A percentile compares a stretch with the other conserved stretches of the same genome.
These are phyloP conservation scores for Marchantia polymorpha DNA, from an alignment of 225 moss, liverwort and hornwort genomes.

Conservation along the genomic window DNA sequence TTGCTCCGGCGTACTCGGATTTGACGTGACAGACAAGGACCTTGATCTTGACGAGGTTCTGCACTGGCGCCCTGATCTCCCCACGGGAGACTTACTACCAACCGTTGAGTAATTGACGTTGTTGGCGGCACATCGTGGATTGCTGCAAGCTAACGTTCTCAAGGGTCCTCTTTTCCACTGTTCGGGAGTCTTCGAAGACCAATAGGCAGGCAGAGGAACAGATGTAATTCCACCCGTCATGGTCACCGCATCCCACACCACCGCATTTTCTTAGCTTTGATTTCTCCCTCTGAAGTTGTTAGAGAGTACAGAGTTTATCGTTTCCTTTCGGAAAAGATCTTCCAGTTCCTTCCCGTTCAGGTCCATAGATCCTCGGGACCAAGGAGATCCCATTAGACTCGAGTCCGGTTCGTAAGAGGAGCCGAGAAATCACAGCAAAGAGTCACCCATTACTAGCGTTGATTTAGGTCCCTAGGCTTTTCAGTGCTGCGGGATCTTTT, in stretches of 20 bases:
- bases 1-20: slow-evolving; percentile 11
- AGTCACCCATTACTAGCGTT: no score
- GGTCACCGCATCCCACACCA: neutral
- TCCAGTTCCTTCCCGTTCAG: no score
- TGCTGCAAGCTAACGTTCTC: slow-evolving; percentile 19
- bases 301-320: no score
- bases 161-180: slow-evolving; percentile 22
- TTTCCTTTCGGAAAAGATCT: no score
- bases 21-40: slow-evolving; percentile 10
- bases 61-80: slow-evolving; percentile 9
- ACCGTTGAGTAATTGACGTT: slow-evolving; percentile 10
- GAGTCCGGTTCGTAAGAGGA: no score
- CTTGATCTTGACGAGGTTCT: slow-evolving; percentile 13
- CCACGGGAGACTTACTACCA: slow-evolving; percentile 11
- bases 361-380: no score
- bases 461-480: no score
- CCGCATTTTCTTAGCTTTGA: neutral
- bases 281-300: no score
- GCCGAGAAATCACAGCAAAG: no score
- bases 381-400: no score
- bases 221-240: slow-evolving; percentile 32
- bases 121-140: slow-evolving; percentile 40
- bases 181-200: slow-evolving; percentile 30
- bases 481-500: no score
- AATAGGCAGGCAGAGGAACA: slow-evolving; percentile 39